Conservation (phyloP, 2,329 filamentous ascomycete species). For the Graphilbum ipis-grandicollis region DNA sequence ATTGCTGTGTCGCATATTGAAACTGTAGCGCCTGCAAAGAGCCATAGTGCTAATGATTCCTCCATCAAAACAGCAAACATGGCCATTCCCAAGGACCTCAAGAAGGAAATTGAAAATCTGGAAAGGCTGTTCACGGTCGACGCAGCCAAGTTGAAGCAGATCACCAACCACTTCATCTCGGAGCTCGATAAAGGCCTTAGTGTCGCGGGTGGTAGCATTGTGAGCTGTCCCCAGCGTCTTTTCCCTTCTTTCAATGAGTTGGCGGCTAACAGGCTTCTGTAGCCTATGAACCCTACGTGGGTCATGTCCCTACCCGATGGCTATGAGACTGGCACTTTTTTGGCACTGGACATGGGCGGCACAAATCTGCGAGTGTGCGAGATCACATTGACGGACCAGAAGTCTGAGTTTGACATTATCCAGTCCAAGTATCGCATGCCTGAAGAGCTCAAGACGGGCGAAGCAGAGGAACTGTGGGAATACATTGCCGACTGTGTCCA, state of each 20-base stretch:
- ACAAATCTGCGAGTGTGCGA: constrained; percentile 93
- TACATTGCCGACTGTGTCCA: constrained; percentile 87
- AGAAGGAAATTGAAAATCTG: constrained; percentile 62
- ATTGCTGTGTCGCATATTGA: no score
- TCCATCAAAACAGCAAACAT: background rate
- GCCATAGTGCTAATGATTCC: no score
- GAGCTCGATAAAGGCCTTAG: constrained; percentile 79
- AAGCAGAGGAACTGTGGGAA: constrained; percentile 76
- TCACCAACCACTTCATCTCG: constrained; percentile 74
- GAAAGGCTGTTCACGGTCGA: constrained; percentile 74
- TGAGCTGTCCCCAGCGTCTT: constrained; percentile 29
- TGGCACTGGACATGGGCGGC: constrained; percentile 89
- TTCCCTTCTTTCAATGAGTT: background rate
- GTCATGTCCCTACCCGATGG: constrained; percentile 81
- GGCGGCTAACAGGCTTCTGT: background rate
- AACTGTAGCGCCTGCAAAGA: no score
- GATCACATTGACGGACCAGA: constrained; percentile 71
- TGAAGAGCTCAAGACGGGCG: constrained; percentile 75
- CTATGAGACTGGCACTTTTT: constrained; percentile 69
- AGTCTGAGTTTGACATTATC: constrained; percentile 84
- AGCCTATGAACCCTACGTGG: constrained; percentile 98
- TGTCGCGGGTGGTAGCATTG: constrained; percentile 82
- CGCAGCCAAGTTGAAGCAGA: constrained; percentile 65
- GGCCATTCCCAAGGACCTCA: constrained; percentile 62
- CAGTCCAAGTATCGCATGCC: constrained; percentile 95